Base-by-base conservation (phyloP, 345 rosid species). In the Durio zibethinus region DNA sequence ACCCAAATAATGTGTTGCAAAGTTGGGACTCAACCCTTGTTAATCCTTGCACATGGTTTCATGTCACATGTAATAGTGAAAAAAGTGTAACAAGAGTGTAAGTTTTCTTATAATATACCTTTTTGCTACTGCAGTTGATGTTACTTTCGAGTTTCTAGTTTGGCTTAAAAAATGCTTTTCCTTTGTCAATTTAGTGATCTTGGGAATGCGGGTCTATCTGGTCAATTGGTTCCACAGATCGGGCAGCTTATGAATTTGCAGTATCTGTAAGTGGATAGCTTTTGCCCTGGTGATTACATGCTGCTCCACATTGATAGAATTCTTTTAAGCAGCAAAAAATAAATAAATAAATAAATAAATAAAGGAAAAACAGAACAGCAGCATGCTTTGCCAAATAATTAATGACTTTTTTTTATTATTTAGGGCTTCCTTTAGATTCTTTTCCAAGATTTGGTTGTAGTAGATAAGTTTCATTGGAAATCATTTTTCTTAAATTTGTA, bases 41-140 rank as follows among this genome's bases (percentile, higher is more conserved):
- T 74, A 89, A 82, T 84, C 98, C 97, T 11, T 94, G 97, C 86
- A 90, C 96, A 27, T 94, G 98, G 98, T 91, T 90, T 81, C 94
- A 94, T 74, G 91, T 94, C 59, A 92, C 97, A 54, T 94, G 98
- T 86, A 91, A 83, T 81, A 85, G 68, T 77, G 90, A 92, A 36
- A 87, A 81, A 72, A 87, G 88, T 23, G 97, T 92, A 29, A 87
- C 84, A 63, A 92, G 97, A 68, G 90, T 94, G 98, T 94, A 92
- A 88, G 98, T 87, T 77, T 79, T 25, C 25, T 72, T 60, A 40
- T n/a, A n/a, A n/a, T 23, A 20, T 53, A 52, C 60, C 18, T 82
- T 73, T 52, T 73, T 77, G 59, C 40, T 76, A 14, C 64, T 47
- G 23, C 43, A 16, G 6, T 75, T 53, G 5, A 33, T 62, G 23